Evolutionary conservation across 2,329 filamentous ascomycete species (phyloP).

Genomic region (Tolypocladium paradoxum): DNA sequence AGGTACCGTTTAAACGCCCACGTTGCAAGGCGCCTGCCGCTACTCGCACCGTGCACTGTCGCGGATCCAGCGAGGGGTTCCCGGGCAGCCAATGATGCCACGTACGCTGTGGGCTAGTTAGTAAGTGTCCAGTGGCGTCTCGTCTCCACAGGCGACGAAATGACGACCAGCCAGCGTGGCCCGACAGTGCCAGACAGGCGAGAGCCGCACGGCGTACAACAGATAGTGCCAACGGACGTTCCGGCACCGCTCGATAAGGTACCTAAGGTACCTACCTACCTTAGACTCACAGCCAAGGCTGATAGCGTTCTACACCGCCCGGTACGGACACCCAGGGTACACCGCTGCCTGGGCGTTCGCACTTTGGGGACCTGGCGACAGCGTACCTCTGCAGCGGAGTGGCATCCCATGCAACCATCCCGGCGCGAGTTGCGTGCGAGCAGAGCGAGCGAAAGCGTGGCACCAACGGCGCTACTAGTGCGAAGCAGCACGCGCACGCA

Average conservation of each 20-base stretch:
- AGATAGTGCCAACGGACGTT: not conserved
- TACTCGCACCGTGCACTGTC: not conserved
- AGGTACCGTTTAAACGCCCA: not conserved
- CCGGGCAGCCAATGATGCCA: conserved; percentile 1
- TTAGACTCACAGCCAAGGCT: not conserved
- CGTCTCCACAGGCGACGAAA: conserved; percentile 10
- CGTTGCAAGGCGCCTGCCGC: too few relatives aligned
- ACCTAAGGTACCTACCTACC: too few relatives aligned
- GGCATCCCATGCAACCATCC: not conserved
- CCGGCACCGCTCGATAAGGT: conserved; percentile 1
- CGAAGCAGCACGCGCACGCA: not conserved
- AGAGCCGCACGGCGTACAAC: not conserved
- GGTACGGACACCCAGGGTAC: not conserved
- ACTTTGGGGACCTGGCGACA: too few relatives aligned
- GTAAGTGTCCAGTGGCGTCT: conserved; percentile 2
- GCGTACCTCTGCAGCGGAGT: not conserved
- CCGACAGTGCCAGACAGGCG: conserved; percentile 1
- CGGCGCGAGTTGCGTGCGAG: not conserved
- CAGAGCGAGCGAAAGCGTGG: not conserved
- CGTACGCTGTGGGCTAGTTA: not conserved
- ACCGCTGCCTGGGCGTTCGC: not conserved
- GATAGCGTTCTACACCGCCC: not conserved
- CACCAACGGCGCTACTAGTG: not conserved
- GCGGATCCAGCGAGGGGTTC: not conserved
- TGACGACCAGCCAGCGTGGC: conserved; percentile 10